Evolutionary conservation across 768 basidiomycete species (phyloP).

Genomic region (Heimioporus sp.): DNA sequence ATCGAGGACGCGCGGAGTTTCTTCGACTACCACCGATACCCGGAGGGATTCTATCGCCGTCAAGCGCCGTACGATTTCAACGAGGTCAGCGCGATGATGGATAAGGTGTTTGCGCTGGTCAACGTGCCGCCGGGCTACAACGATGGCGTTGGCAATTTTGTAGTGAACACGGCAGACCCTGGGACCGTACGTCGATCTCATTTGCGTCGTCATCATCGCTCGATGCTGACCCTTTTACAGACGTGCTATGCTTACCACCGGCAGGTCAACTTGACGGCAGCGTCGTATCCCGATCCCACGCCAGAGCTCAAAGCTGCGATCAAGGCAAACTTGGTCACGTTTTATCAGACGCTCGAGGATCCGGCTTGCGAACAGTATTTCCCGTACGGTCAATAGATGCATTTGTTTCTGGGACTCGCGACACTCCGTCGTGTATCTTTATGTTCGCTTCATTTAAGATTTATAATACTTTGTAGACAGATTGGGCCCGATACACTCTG

Average conservation of each 20-base stretch:
- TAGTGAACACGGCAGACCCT: slow-evolving; percentile 9
- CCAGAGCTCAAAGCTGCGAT: slow-evolving; percentile 20
- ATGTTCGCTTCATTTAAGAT: too few relatives aligned
- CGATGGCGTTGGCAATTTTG: slow-evolving; percentile 16
- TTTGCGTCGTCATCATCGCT: too few relatives aligned
- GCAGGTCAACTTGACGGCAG: slow-evolving; percentile 18
- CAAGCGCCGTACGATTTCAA: slow-evolving; percentile 8
- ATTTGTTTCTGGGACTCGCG: too few relatives aligned
- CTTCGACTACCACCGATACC: slow-evolving; percentile 16
- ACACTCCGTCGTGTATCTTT: too few relatives aligned
- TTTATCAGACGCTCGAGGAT: slow-evolving; percentile 11
- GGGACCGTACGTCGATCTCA: slow-evolving; percentile 2
- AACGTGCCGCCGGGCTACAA: slow-evolving; percentile 14
- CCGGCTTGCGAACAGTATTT: slow-evolving; percentile 13
- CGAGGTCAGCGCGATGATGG: slow-evolving; percentile 1
- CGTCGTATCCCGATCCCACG: slow-evolving; percentile 21
- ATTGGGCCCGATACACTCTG: too few relatives aligned
- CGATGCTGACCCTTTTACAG: background rate
- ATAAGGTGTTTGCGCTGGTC: background rate
- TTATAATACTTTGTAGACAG: too few relatives aligned
- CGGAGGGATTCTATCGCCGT: slow-evolving; percentile 19
- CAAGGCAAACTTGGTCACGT: slow-evolving; percentile 17
- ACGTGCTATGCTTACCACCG: slow-evolving; percentile 18
- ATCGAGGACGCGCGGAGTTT: slow-evolving; percentile 19
- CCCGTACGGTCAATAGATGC: slow-evolving; percentile 12